Percentiles rank a stretch among this genome's conserved stretches.
Evolutionary conservation across 108 stramenopile genomes (phyloP).

Genomic region (Fistulifera solaris): DNA sequence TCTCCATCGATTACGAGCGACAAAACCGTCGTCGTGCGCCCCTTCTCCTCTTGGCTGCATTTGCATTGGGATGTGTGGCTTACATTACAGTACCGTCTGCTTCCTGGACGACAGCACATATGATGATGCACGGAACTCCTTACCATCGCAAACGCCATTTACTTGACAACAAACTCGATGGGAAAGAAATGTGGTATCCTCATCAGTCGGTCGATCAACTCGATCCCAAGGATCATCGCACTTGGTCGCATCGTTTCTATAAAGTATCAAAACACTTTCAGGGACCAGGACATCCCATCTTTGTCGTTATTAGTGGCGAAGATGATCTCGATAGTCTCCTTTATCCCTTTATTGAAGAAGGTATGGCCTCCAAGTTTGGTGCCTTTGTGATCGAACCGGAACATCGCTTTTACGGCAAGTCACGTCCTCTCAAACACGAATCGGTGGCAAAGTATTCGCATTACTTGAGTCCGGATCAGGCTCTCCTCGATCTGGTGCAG

Average conservation of each 20-base stretch:
- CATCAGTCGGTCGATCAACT: slow-evolving; percentile 1
- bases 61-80: too few relatives aligned
- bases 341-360: slow-evolving; percentile 20
- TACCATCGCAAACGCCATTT: too few relatives aligned
- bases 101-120: too few relatives aligned
- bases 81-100: too few relatives aligned
- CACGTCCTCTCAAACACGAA: slow-evolving; percentile 23
- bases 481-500: slow-evolving; percentile 42
- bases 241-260: slow-evolving; percentile 64
- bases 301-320: slow-evolving; percentile 73
- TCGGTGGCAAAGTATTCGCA: neutral
- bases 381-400: slow-evolving; percentile 44
- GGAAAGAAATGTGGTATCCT: neutral
- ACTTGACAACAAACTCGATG: too few relatives aligned
- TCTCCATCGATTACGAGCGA: too few relatives aligned
- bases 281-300: slow-evolving; percentile 68
- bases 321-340: slow-evolving; percentile 31
- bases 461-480: slow-evolving; percentile 55
- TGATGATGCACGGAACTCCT: too few relatives aligned
- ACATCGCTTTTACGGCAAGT: slow-evolving; percentile 55
- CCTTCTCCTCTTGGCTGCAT: too few relatives aligned
- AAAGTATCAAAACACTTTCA: slow-evolving; percentile 27
- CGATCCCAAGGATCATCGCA: neutral
- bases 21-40: too few relatives aligned
- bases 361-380: slow-evolving; percentile 38